Evolutionary conservation across 164 flowering plant species (phyloP), one percentile per base, ranked within the genome.

Genomic region (Euptelea pleiosperma): DNA sequence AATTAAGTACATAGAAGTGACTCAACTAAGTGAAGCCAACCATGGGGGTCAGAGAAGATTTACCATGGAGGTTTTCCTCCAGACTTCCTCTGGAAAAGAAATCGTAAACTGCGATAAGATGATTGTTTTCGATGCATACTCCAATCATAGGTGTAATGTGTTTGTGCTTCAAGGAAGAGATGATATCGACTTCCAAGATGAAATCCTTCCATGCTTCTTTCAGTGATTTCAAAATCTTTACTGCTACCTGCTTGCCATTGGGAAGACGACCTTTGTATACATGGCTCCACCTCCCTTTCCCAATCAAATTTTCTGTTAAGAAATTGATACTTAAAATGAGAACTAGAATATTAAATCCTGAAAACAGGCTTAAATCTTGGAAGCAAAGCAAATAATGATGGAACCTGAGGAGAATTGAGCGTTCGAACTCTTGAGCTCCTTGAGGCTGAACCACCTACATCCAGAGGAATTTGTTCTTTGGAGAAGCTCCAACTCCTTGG

Each of bases 241-340:
- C 85, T 3, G 96, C 99, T 34, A 85, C 83, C 29, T 48, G 57
- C 70, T 81, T 83, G 19, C 97, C 91, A 71, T 80, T 74, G 8
- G 77, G 75, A 62, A 93, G 84, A 61, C 52, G 39, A 12, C 94
- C 99, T 60, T 82, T 86, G 74, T 86, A 93, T 8, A 93, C 97
- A 15, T 62, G 59, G 60, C 83, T 83, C 55, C 79, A 75, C 8
- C 95, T 96, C 63, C 99, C 97, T 66, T 77, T 81, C 28, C 95
- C 97, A 14, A 88, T 88, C 57, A 93, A 35, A 58, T 82, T 85
- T n/a, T 72, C 99, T 93, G 85, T 65, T 30, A 10, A 19, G 4
- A 35, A 57, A 45, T 3, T n/a, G 30, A 45, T 48, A 19, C 26
- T 41, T 44, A 44, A 29, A 29, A 29, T 4, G 21, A n/a, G n/a